These are phyloP conservation scores for Inonotus obliquus DNA, from an alignment of 1,284 basidiomycete species.

Conservation along the genomic window DNA sequence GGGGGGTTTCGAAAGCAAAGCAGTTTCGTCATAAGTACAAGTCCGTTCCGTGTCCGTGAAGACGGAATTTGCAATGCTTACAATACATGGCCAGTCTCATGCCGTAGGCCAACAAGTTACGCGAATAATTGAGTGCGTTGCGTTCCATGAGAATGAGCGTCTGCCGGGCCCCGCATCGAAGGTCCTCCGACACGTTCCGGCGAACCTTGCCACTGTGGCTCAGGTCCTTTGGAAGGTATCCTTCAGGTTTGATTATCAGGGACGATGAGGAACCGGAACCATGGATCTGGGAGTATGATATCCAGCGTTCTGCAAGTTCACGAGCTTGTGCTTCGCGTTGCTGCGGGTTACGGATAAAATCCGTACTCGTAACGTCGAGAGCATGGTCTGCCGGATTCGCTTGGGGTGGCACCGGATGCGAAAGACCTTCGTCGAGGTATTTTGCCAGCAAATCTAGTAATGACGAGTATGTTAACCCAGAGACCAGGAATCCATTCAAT, in stretches of 20 bases:
- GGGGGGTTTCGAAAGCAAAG: not conserved
- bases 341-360: conserved; percentile 23
- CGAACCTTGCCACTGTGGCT: not conserved
- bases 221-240: not conserved
- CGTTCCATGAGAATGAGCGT: conserved; percentile 23
- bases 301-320: conserved; percentile 17
- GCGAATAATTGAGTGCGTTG: conserved; percentile 27
- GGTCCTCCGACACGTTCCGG: not conserved
- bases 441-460: conserved; percentile 29
- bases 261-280: not conserved
- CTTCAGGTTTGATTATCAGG: not conserved
- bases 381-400: conserved; percentile 48
- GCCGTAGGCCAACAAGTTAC: conserved; percentile 60
- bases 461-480: not conserved
- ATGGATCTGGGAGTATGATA: conserved; percentile 14
- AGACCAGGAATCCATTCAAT: not conserved
- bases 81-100: conserved; percentile 57
- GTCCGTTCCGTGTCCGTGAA: not conserved
- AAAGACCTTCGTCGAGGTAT: conserved; percentile 39
- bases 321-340: conserved; percentile 30
- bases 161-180: not conserved
- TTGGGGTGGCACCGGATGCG: conserved; percentile 34
- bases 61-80: conserved; percentile 24
- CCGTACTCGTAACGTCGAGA: conserved; percentile 38
- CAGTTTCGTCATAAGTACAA: not conserved